A percentile compares a stretch with the other conserved stretches of the same genome.
Evolutionary conservation across 2,329 filamentous ascomycete genomes (phyloP).

Genomic region (Diplodia corticola): DNA sequence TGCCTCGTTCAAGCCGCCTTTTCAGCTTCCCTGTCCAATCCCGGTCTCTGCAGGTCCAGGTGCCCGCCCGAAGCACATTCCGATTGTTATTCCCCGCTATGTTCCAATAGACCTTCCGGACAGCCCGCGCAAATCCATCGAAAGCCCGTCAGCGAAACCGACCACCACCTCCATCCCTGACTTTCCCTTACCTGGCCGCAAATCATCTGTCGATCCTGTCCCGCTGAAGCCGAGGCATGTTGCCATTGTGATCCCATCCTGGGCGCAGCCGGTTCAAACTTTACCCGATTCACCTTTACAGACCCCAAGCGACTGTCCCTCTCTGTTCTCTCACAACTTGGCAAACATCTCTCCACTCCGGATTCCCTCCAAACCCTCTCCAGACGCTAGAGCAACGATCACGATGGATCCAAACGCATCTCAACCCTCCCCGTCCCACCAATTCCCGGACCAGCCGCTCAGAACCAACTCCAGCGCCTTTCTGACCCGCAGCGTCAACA

Average conservation of each 20-base stretch:
- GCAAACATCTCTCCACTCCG: slow-evolving; percentile 35
- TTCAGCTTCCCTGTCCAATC: slow-evolving; percentile 26
- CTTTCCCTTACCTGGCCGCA: slow-evolving; percentile 33
- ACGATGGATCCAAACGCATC: slow-evolving; percentile 51
- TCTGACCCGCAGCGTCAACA: slow-evolving; percentile 43
- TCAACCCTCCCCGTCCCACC: slow-evolving; percentile 45
- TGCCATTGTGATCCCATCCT: slow-evolving; percentile 50
- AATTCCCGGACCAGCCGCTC: slow-evolving; percentile 37
- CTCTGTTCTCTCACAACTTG: slow-evolving; percentile 27
- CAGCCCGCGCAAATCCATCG: slow-evolving; percentile 38
- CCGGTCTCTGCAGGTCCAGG: slow-evolving; percentile 28
- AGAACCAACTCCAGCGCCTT: slow-evolving; percentile 39
- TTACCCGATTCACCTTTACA: slow-evolving; percentile 38
- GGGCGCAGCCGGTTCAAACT: slow-evolving; percentile 45
- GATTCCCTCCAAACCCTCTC: slow-evolving; percentile 45
- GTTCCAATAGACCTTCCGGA: slow-evolving; percentile 39
- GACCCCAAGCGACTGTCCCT: slow-evolving; percentile 29
- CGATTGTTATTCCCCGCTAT: slow-evolving; percentile 47
- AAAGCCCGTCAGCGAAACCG: slow-evolving; percentile 36
- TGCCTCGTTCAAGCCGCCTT: background rate
- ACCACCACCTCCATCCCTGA: slow-evolving; percentile 34
- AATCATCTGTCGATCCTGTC: slow-evolving; percentile 34
- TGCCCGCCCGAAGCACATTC: slow-evolving; percentile 45
- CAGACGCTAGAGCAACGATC: slow-evolving; percentile 46
- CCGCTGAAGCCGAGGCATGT: slow-evolving; percentile 47